Base-by-base conservation (phyloP, 345 rosid genomes). In the Hevea brasiliensis region DNA sequence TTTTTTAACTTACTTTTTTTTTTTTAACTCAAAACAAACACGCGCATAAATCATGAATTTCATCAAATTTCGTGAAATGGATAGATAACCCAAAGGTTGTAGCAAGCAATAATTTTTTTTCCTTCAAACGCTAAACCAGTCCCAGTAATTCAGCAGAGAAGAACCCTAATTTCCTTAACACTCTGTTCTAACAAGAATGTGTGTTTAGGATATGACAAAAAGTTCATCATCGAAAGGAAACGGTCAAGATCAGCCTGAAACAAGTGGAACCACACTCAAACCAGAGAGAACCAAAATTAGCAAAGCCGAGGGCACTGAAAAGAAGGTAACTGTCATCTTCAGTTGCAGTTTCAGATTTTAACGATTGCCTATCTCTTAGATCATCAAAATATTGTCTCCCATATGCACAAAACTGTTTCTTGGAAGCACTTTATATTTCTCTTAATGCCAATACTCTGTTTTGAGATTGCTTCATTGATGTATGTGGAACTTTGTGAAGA, bases 251-350 rank as follows among this genome's bases (percentile, higher is more conserved):
- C 85, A 79, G 26, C 82, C 81, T 45, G 85, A 80, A 65, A 71
- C 61, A n/a, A 81, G 81, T 66, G 86, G 70, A 26, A 58, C 82
- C 44, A 42, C 82, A 17, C 51, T 60, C 8, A 81, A 86, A 70
- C 73, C 86, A 7, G 81, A 72, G 70, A 79, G 64, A 74, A 65
- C n/a, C n/a, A 85, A 85, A 72, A 87, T 87, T 87, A 83, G 70
- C 78, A 88, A 87, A 84, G 51, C 87, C 20, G 91, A 88, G 27
- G 92, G 87, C 29, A 9, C 60, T 41, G 85, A 84, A 65, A 84
- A 76, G 79, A 81, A 81, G 87, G 87, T 78, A 73, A n/a, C 51
- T 55, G n/a, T n/a, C n/a, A 23, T 11, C 67, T 7, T n/a, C n/a
- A n/a, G n/a, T n/a, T n/a, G n/a, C n/a, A n/a, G 1, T 21, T 62